These are phyloP conservation scores for Coemansia guatemalensis DNA, from an alignment of 192 early-diverging fungal genomes.

Conservation along the genomic window DNA sequence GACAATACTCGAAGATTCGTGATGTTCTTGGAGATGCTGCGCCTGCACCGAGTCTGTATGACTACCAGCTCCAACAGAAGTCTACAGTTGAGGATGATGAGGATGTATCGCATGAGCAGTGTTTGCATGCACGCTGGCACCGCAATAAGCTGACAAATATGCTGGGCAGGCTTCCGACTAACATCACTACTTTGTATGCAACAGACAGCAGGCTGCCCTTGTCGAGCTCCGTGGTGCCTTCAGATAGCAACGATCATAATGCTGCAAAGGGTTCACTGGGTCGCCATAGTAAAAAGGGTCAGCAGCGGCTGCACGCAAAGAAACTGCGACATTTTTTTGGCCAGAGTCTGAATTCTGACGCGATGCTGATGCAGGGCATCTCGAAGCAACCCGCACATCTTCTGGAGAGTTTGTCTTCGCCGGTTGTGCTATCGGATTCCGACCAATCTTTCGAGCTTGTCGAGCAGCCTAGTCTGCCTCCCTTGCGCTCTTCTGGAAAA, in stretches of 20 bases:
- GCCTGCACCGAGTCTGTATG: constrained; percentile 13
- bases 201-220: constrained; percentile 2
- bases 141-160: constrained; percentile 37
- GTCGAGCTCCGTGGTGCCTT: not conserved
- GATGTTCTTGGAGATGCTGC: constrained; percentile 35
- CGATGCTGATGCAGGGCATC: constrained; percentile 18
- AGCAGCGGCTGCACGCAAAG: constrained; percentile 12
- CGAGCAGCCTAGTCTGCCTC: not conserved
- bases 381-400: not conserved
- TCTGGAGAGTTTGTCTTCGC: not conserved
- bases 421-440: not conserved
- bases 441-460: constrained; percentile 38
- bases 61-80: not conserved
- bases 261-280: not conserved
- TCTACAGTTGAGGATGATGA: not conserved
- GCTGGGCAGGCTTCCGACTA: constrained; percentile 33
- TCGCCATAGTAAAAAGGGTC: not conserved
- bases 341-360: constrained; percentile 39
- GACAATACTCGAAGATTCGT: constrained; percentile 37
- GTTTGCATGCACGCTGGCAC: constrained; percentile 30
- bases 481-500: not conserved
- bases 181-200: constrained; percentile 19
- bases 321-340: constrained; percentile 39
- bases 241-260: not conserved
- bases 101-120: constrained; percentile 17